Evolutionary conservation across 768 basidiomycete genomes (phyloP), one percentile per base, ranked within the genome.

Genomic region (Russula compacta): DNA sequence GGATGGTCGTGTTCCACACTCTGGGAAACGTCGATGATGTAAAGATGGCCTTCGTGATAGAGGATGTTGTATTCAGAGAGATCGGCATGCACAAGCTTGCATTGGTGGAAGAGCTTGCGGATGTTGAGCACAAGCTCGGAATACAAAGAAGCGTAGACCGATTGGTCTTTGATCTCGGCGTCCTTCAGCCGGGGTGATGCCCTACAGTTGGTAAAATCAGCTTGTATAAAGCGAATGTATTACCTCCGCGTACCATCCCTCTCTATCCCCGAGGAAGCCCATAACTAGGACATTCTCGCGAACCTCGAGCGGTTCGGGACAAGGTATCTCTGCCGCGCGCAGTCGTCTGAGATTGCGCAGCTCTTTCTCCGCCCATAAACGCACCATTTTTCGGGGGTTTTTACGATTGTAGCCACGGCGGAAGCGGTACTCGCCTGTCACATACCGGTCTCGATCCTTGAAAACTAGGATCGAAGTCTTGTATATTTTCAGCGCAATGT

Each of bases 1-100:
- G 95, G 97, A 68, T 99, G 97, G 72, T 98, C 95, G 70, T 98
- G 95, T 68, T 99, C 97, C 39, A 99, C 95, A 64, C 92, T 95
- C 71, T 99, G 97, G 1, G 95, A 97, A 60, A 99, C 97, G 72
- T 99, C 97, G 74, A 99, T 98, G 67, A 98, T 87, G 73, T 83
- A 93, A 17, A 97, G 79, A 68, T 92, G 91, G 1, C 74, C 78
- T 51, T 83, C 76, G 73, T 92, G 89, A 69, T 84, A 95, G 69
- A 99, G 81, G 67, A 99, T 85, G 71, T 99, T 99, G 81, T 99
- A 99, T 72, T 99, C 97, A 57, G 91, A 94, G 55, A 99, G 80
- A 78, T 99, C 97, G 52, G 95, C 97, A 69, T 99, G 97, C 0
- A 99, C 95, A 60, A 99, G 84, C 60, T 84, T 87, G 81, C 97